Base-by-base conservation (phyloP, 371 early-diverging fungal species). In the Dinochytrium kinnereticum region DNA sequence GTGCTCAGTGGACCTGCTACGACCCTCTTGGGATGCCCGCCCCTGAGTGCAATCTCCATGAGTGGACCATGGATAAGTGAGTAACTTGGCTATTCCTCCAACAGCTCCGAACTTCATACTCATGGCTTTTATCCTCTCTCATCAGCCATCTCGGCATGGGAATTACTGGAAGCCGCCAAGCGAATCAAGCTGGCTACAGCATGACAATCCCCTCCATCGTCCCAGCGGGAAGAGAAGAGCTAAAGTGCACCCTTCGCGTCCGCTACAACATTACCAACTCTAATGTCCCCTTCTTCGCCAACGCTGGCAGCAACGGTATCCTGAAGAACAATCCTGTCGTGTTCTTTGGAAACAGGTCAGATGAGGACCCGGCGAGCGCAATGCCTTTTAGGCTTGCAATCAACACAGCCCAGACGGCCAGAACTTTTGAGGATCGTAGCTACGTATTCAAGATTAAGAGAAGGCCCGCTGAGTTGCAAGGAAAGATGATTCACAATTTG, bases 351-450 rank as follows among this genome's bases (percentile, higher is more conserved):
- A 76, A 76, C n/a, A 53, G 70, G 17, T 79, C 79, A 13, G 55
- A 53, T 26, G 55, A 53, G 5, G 26, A 7, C 55, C 55, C 55
- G 10, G 55, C 55, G 5, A 26, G 26, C 5, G 55, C 55, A 5
- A 53, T 53, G 55, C 81, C 82, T 3, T 44, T 82, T 40, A 51
- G 76, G 34, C 67, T 80, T 33, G 75, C 75, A 36, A 44, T 82
- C 74, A 77, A 82, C 74, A 82, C 83, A 30, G 73, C 80, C 15
- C 83, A 82, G 55, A 73, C 74, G 64, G 70, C 73, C 15, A 55
- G 83, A 51, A 76, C 77, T 24, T 82, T 82, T 64, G 75, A 82
- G 68, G 83, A 82, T 70, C 76, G 83, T 26, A 68, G 72, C 17
- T 76, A 80, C 68, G 81, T 77, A n/a, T 82, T 82, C 67, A 53